Evolutionary conservation across 306 rosid genomes (phyloP), one percentile per base, ranked within the genome.

Genomic region (Prosopis cineraria): DNA sequence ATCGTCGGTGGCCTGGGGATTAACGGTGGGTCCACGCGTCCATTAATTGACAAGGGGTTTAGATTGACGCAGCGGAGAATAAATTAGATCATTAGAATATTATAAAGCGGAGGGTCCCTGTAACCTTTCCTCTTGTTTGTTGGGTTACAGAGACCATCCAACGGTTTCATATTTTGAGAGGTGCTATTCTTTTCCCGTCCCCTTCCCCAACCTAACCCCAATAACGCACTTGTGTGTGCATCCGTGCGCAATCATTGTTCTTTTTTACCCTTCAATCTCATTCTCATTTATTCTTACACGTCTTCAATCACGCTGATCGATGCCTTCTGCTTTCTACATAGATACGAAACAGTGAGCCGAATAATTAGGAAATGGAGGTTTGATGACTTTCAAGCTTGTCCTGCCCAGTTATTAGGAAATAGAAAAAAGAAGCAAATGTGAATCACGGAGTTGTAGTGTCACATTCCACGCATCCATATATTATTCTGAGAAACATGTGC

Each of bases 211-310:
- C 75, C 79, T 60, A 58, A 50, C 43, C 53, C 41, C 10, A 8
- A 37, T 37, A 36, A 65, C 70, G 70, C 5, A 60, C 34, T 83
- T 74, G 65, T 29, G 65, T 29, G 25, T 25, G 41, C 74, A 74
- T 81, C 34, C 83, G 83, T 65, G 88, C 74, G 50, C 41, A 79
- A 60, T 78, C 68, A 84, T 80, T 78, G 78, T 41, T 10, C 1
- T 20, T 37, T 1, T 3, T 47, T 17, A 31, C 58, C 58, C 11
- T 37, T 20, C 5, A 34, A 53, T 70, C 73, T 64, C 37, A 36
- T 63, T 72, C 80, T 44, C 60, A 27, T 66, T 52, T 36, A 45
- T 29, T 52, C 59, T 52, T n/a, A 52, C 7, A 41, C 68, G 79
- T 80, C 69, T 76, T 63, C 70, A n/a, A 1, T 63, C 41, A 47